These are phyloP conservation scores for Vicia villosa DNA, from an alignment of 306 rosid species.

Conservation along the genomic window DNA sequence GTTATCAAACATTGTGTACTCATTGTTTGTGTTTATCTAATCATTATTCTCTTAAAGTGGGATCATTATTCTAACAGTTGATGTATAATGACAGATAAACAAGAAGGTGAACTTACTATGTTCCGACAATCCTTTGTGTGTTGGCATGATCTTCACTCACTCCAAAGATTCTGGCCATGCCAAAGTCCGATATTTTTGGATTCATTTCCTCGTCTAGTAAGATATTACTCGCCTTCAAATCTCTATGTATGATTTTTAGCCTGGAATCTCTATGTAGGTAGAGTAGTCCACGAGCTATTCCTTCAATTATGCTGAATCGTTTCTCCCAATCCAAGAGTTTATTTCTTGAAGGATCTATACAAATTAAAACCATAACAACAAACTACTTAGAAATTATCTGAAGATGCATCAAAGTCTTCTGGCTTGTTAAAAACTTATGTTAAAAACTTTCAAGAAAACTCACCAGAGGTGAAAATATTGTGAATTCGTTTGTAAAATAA, in stretches of 20 bases:
- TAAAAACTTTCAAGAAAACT: not conserved
- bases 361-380: not conserved
- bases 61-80: too few relatives aligned
- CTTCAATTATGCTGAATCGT: conserved; percentile 34
- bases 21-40: too few relatives aligned
- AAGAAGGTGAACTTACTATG: conserved; percentile 27
- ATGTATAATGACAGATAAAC: not conserved
- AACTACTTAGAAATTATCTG: not conserved
- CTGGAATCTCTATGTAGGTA: conserved; percentile 44
- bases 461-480: not conserved
- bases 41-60: too few relatives aligned
- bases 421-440: not conserved
- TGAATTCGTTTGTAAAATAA: not conserved
- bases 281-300: conserved; percentile 38
- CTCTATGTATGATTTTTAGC: conserved; percentile 35
- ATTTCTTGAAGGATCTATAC: conserved; percentile 7
- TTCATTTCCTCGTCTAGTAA: conserved; percentile 29
- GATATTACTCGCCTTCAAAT: conserved; percentile 38
- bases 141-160: conserved; percentile 37
- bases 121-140: conserved; percentile 35
- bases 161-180: conserved; percentile 45
- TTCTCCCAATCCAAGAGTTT: conserved; percentile 34
- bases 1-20: too few relatives aligned
- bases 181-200: conserved; percentile 44
- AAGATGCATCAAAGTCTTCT: not conserved